Conservation (phyloP, 441 rosid genomes). For the Syzygium malaccense region DNA sequence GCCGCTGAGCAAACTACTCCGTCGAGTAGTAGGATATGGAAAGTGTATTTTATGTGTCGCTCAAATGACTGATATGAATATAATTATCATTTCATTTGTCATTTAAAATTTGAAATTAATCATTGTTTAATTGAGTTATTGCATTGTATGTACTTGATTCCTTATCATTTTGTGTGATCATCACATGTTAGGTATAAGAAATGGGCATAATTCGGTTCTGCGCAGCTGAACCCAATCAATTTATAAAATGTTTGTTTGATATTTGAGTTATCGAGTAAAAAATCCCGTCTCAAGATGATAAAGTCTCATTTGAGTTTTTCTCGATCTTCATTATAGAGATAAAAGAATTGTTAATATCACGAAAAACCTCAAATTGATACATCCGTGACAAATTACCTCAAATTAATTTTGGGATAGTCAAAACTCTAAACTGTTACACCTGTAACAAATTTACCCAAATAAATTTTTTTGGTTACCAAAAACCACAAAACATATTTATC, state of each 20-base stretch:
- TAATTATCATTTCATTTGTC: neutral
- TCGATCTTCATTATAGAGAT: neutral
- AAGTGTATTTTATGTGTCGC: neutral
- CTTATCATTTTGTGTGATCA: neutral
- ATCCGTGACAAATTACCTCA: too few relatives aligned
- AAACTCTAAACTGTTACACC: too few relatives aligned
- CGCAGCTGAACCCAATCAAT: neutral
- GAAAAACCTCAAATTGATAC: too few relatives aligned
- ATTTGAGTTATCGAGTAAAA: neutral
- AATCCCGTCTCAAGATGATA: too few relatives aligned
- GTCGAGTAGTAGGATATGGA: neutral
- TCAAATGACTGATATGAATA: neutral
- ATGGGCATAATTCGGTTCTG: neutral
- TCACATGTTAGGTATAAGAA: neutral
- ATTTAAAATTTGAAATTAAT: neutral
- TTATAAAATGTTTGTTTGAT: too few relatives aligned
- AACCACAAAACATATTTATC: too few relatives aligned
- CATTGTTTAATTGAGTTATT: neutral
- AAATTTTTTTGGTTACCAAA: too few relatives aligned
- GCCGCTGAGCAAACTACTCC: neutral
- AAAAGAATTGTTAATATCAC: too few relatives aligned
- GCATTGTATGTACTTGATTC: neutral
- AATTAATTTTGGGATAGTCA: too few relatives aligned
- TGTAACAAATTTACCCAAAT: too few relatives aligned
- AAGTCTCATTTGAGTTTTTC: neutral